phyloP scores from a whole-genome alignment of 495 filamentous ascomycete species.

The Oidiodendron maius region DNA sequence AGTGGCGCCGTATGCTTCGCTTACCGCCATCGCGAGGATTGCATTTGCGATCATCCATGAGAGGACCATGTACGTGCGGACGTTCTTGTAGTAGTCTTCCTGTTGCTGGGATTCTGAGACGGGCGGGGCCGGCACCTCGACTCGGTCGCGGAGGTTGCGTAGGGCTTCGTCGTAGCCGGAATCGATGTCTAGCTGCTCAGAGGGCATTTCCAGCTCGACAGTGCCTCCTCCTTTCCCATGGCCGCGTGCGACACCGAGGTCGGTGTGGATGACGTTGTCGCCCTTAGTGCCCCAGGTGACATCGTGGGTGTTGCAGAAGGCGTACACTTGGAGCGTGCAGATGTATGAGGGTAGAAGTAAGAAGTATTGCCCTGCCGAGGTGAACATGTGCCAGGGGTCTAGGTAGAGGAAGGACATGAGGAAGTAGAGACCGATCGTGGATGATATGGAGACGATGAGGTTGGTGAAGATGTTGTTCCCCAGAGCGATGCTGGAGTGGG shows the following conservation, averaged over 20 bases:
- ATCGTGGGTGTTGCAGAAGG: constrained; percentile 99
- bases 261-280: constrained; percentile 88
- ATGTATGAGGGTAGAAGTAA: constrained; percentile 88
- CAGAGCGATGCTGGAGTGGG: constrained; percentile 45
- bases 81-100: constrained; percentile 97
- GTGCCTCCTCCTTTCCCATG: constrained; percentile 58
- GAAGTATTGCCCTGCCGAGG: constrained; percentile 88
- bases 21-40: constrained; percentile 86
- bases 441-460: constrained; percentile 81
- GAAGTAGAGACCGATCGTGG: constrained; percentile 92
- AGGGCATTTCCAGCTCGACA: constrained; percentile 92
- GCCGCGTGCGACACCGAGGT: constrained; percentile 77
- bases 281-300: constrained; percentile 99
- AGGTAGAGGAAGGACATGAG: constrained; percentile 93
- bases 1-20: constrained; percentile 70
- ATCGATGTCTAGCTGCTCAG: constrained; percentile 97
- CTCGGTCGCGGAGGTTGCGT: constrained; percentile 87
- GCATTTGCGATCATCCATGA: constrained; percentile 92
- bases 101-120: constrained; percentile 76
- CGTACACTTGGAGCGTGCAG: constrained; percentile 96
- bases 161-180: constrained; percentile 95
- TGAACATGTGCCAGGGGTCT: constrained; percentile 99
- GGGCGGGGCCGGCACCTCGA: constrained; percentile 63
- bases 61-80: constrained; percentile 98
- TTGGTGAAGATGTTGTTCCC: constrained; percentile 91